Evolutionary conservation across 1,139 yeast genomes (phyloP), one percentile per base, ranked within the genome.

Genomic region (Candida tetrigidarum): DNA sequence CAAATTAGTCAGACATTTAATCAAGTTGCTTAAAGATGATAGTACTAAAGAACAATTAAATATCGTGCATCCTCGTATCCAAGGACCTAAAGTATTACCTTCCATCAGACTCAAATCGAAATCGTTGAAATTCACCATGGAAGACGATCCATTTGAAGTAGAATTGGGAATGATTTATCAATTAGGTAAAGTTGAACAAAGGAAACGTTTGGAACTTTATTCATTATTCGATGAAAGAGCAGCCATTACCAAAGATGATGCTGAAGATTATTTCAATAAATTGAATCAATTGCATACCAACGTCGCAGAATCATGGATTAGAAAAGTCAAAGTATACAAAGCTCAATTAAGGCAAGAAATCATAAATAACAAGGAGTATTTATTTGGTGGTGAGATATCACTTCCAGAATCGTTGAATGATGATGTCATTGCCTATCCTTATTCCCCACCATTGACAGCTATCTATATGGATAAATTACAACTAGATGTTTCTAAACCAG

Each of bases 131-230:
- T 67, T 85, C 40, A 58, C 67, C 9, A 69, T 85, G 65, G 90
- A 83, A 48, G 97, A 91, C 64, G 97, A 92, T 64, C 90, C 95
- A 5, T 90, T 93, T 61, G 99, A 92, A 63, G 66, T 86, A 1
- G 86, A 90, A 54, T 65, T 92, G 46, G 81, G 80, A 35, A 77
- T 86, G 78, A 84, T 88, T 20, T 88, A 80, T 62, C 93, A 87
- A 57, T 75, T 89, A 27, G 97, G 97, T 2, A 52, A 76, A 42
- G 66, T 79, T 4, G 97, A 90, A 57, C 96, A 88, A 58, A 70
- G 78, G 46, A 73, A 77, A 47, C 69, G 97, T 43, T 48, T 80
- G 37, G 91, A 84, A 39, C 81, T 85, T 54, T 62, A 72, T 35
- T 64, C 66, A 5, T 66, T 81, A 5, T 85, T 87, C 57, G 84